Base-by-base conservation (phyloP, 305 asterid species). In the Fraxinus velutina region DNA sequence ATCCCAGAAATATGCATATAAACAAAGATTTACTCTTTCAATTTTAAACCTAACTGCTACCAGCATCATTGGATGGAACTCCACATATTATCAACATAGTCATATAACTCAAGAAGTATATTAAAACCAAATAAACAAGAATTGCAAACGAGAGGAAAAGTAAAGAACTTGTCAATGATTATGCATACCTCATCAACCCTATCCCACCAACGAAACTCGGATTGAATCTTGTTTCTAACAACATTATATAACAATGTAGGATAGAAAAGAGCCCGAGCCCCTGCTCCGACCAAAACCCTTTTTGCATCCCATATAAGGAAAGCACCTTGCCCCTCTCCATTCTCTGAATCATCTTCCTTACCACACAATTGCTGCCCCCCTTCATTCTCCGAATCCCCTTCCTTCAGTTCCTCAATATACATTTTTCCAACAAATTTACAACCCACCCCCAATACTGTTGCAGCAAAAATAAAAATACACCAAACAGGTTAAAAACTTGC, bases 141-240 rank as follows among this genome's bases (percentile, higher is more conserved):
- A 13, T 60, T 27, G 47, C 30, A 30, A 37, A 37, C 10, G 13
- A 21, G 71, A 22, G 55, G 27, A 27, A 21, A 86, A 1, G 5
- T 1, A 60, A 47, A 81, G 70, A 64, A 73, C n/a, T 34, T 27
- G 1, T 83, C 42, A 82, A 24, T 42, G 9, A 34, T n/a, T 44
- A 80, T 37, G 57, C 7, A 81, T 93, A 93, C 98, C 99, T 95
- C 92, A 74, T 95, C 94, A 81, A 95, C 97, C 84, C 90, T 86
- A 88, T 95, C 99, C 99, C 98, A 95, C 99, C 98, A 95, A 6
- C 91, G 95, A 84, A 95, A 95, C 91, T 92, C 98, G 3, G 97
- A 22, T 83, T 95, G 93, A 79, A 95, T 85, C 92, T 90, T 93
- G 82, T 95, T 93, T 77, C 99, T 85, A 62, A 95, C 87, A 88